Percentiles rank a stretch among this genome's conserved stretches.
Conservation (phyloP, 257 asterid genomes). For the Solanum raphanifolium region DNA sequence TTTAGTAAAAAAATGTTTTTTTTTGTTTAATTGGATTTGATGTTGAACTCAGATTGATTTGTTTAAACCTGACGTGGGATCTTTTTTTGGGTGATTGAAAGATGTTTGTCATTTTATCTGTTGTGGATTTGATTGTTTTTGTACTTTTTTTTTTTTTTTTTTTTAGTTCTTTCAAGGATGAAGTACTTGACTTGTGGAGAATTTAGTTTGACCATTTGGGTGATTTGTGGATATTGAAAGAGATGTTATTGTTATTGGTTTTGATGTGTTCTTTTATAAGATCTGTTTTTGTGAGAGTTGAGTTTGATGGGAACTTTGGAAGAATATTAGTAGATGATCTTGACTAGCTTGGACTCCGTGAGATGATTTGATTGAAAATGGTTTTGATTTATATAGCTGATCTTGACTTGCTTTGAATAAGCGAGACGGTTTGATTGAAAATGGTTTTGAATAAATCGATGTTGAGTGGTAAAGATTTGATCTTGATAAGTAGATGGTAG, state of each 20-base stretch:
- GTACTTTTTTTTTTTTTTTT: neutral
- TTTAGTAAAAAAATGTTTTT: neutral
- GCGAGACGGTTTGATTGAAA: neutral
- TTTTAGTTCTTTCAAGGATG: neutral
- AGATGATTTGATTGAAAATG: neutral
- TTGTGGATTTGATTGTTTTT: neutral
- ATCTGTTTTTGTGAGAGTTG: neutral
- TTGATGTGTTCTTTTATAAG: neutral
- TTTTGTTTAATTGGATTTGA: neutral
- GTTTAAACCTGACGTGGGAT: neutral
- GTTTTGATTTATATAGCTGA: neutral
- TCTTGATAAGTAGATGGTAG: neutral
- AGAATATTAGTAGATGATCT: neutral
- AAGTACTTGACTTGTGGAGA: neutral
- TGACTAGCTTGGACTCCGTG: accelerated
- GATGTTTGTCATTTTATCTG: neutral
- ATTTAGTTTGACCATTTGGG: neutral
- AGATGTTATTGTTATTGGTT: neutral
- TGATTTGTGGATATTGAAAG: neutral
- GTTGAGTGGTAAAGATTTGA: neutral
- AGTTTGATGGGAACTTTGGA: neutral
- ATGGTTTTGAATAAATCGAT: neutral
- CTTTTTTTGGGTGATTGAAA: neutral
- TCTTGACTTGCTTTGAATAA: neutral
- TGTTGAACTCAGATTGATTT: neutral